Evolutionary conservation across 1,284 basidiomycete genomes (phyloP), one percentile per base, ranked within the genome.

Genomic region (Trametes pubescens): DNA sequence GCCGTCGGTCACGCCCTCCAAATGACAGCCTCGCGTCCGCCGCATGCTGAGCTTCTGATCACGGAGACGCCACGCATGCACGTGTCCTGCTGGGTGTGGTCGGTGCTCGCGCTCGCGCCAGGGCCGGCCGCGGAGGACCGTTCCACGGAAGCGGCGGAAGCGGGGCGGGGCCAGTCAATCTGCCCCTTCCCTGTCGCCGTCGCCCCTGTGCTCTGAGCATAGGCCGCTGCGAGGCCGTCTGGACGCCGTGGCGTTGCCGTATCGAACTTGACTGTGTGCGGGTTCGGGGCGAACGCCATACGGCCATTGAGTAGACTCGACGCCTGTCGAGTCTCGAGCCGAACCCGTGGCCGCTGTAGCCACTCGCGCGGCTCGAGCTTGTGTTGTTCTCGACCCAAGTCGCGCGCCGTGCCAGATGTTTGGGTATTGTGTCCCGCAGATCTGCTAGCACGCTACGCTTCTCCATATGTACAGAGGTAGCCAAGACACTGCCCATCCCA

Each of bases 11-110:
- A 59, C 26, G 52, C 43, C 35, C 38, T 40, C 44, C 52, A 60
- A 22, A 52, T 60, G 57, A 59, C 56, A 48, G 65, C 66, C 66
- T 68, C 66, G 61, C 52, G 66, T 59, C 18, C 22, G 22, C 64
- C 66, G 54, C 66, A 63, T 68, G 66, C 53, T 51, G 9, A 29
- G 34, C 59, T 61, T 40, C 51, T 68, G 61, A 68, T 65, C 51
- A 61, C 13, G 24, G 22, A 48, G 59, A 58, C 59, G 61, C 61
- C 37, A 43, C 62, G 35, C 49, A 51, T 59, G 59, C 62, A 64
- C 65, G 65, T 67, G 65, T 64, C 38, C 57, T 16, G 22, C 40
- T 18, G 46, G 24, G 14, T 5, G 22, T 22, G 24, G 29, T 48
- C 46, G 56, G 13, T n/a, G 44, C 44, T 26, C 53, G 26, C n/a